Evolutionary conservation across 179 eudicot genomes (phyloP), one percentile per base, ranked within the genome.

Genomic region (Corrigiola litoralis): DNA sequence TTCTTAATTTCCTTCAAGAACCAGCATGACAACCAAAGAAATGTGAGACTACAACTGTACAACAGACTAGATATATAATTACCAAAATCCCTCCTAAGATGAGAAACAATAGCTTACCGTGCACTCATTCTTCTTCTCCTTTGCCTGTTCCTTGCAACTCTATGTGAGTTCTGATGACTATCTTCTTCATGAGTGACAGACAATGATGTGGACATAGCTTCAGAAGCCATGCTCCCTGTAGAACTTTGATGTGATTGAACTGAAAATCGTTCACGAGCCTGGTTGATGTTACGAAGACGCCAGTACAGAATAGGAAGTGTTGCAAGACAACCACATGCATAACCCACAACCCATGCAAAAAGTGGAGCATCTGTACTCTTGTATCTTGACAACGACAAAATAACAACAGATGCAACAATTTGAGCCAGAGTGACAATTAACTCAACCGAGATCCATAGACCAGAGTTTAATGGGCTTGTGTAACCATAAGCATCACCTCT

Each of bases 271-370:
- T 60, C 65, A 45, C 49, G 66, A 47, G 66, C 74, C 28, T 69
- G 91, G 67, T 71, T 79, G 48, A 85, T 81, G 60, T 83, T 71
- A 40, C 70, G 75, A 79, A 77, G 85, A 28, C 95, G 83, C 95
- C 87, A 84, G 62, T 78, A 88, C 14, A 86, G 76, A 58, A 82
- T 69, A 23, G 92, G 95, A 72, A 88, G 87, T 50, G 80, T 86
- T 42, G 80, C 85, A 13, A 68, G 72, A 79, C 91, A 88, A 12
- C 91, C 95, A 69, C 73, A 75, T 21, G 89, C 82, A 65, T 88
- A 88, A 67, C 87, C 95, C 70, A 84, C 82, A 64, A 88, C 71
- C 91, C 92, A 88, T 16, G 87, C 84, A 73, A 80, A 83, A 53
- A 88, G 71, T 20, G 95, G 91, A 58, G 87, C 82, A 60, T 80